Conservation (phyloP, 306 rosid species). For the Gleditsia sinensis region DNA sequence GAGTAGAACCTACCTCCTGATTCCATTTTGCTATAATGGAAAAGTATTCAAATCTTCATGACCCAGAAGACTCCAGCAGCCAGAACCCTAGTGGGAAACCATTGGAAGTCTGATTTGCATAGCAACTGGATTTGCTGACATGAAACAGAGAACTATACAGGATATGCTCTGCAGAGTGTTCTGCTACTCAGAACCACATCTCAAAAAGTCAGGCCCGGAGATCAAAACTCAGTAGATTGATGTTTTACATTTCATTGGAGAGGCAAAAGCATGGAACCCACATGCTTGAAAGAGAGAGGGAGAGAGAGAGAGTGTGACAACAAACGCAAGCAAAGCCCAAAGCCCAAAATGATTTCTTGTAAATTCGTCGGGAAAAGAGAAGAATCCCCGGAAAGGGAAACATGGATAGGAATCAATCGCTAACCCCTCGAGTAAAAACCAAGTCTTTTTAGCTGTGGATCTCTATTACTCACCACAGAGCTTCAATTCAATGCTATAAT, state of each 20-base stretch:
- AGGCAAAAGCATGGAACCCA: slow-evolving; percentile 75
- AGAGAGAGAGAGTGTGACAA: slow-evolving; percentile 31
- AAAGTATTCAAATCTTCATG: slow-evolving; percentile 35
- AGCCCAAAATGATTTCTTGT: slow-evolving; percentile 67
- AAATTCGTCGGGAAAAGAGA: slow-evolving; percentile 58
- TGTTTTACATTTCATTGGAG: slow-evolving; percentile 48
- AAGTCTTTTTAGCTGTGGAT: background rate
- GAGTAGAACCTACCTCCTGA: slow-evolving; percentile 78
- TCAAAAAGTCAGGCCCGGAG: slow-evolving; percentile 57
- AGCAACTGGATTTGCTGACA: slow-evolving; percentile 67
- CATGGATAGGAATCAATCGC: slow-evolving; percentile 52
- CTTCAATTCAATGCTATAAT: slow-evolving; percentile 1
- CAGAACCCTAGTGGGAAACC: slow-evolving; percentile 41
- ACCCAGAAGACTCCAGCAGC: slow-evolving; percentile 32
- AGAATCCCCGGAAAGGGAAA: slow-evolving; percentile 48
- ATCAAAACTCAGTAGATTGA: slow-evolving; percentile 59
- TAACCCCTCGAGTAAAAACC: slow-evolving; percentile 30
- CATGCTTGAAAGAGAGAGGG: slow-evolving; percentile 53
- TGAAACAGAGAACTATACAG: slow-evolving; percentile 43
- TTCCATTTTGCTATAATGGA: slow-evolving; percentile 59
- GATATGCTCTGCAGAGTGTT: slow-evolving; percentile 53
- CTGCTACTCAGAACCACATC: slow-evolving; percentile 68
- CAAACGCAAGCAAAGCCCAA: slow-evolving; percentile 64
- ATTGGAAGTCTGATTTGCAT: slow-evolving; percentile 34
- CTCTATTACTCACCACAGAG: slow-evolving; percentile 28